Percentiles rank a stretch among this genome's conserved stretches.
Conservation (phyloP, 2,329 filamentous ascomycete species). For the Penicillium sp. region DNA sequence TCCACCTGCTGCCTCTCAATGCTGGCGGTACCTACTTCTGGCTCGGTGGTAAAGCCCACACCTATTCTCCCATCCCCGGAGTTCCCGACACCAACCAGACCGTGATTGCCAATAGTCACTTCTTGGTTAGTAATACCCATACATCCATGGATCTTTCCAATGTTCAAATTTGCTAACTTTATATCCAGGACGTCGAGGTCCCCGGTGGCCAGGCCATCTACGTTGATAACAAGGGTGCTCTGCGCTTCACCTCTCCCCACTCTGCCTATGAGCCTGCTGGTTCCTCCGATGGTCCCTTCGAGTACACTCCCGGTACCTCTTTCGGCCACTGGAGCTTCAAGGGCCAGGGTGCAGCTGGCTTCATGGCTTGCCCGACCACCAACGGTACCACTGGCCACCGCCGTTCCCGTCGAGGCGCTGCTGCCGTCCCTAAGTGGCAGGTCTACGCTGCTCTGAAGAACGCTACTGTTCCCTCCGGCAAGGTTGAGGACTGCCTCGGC, state of each 20-base stretch:
- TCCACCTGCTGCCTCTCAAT: constrained; percentile 50
- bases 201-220: constrained; percentile 64
- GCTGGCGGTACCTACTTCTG: constrained; percentile 51
- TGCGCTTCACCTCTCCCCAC: constrained; percentile 59
- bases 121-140: constrained; percentile 30
- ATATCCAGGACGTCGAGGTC: constrained; percentile 50
- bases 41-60: constrained; percentile 47
- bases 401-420: constrained; percentile 9
- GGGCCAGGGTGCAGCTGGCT: constrained; percentile 37
- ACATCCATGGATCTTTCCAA: not conserved
- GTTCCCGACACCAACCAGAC: constrained; percentile 48
- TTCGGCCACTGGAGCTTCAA: constrained; percentile 31
- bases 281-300: constrained; percentile 53
- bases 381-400: constrained; percentile 10
- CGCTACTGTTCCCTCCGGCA: constrained; percentile 40
- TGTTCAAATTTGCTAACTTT: constrained; percentile 18
- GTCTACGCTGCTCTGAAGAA: constrained; percentile 42
- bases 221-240: constrained; percentile 53
- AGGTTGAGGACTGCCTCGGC: constrained; percentile 39
- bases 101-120: constrained; percentile 42
- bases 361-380: constrained; percentile 44
- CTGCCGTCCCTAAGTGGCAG: constrained; percentile 32
- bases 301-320: constrained; percentile 30
- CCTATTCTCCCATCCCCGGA: constrained; percentile 49
- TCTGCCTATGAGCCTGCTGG: constrained; percentile 53